Base-by-base conservation (phyloP, 768 basidiomycete species). In the Suillus tomentosus region DNA sequence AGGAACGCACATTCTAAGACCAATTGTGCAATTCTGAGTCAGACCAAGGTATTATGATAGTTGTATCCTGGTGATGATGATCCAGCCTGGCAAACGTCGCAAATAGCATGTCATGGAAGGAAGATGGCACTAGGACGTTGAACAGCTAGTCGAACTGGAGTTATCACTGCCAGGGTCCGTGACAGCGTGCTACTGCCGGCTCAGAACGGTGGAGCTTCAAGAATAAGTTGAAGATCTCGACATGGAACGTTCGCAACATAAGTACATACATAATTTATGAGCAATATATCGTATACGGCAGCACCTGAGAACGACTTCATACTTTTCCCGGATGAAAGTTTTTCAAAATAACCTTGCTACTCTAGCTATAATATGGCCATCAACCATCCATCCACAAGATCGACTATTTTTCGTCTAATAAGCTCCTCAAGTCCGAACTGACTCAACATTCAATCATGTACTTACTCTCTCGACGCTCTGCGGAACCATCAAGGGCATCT, bases 391-490 rank as follows among this genome's bases (percentile, higher is more conserved):
- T 57, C 56, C 22, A 27, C 39, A 57, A 17, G 39, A 24, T 27
- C 17, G 9, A 19, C 17, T 19, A 39, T 19, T 57, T 40, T 24
- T 39, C 37, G 24, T 58, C 17, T 40, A 6, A 42, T 27, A 40
- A 58, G 15, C 56, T 40, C 56, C 10, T 42, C 7, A 24, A 56
- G n/a, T 11, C 60, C 22, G 47, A 48, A 48, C n/a, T 22, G 17
- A 54, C 14, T 61, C 62, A 43, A 62, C 31, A 19, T 56, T 22
- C 54, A 36, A 39, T 55, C 60, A 75, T 75, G 74, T 66, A 62
- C 15, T 75, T 76, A 67, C 70, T 75, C 67, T 68, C 70, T 39
- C 70, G 75, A 56, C 74, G 74, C 37, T 65, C 68, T 50, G 66
- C 68, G 47, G 74, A 75, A 51, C 74, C 74, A 47, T 31, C 66